These are phyloP conservation scores for Oxytropis ochrocephala DNA, from an alignment of 306 rosid genomes.

Conservation along the genomic window DNA sequence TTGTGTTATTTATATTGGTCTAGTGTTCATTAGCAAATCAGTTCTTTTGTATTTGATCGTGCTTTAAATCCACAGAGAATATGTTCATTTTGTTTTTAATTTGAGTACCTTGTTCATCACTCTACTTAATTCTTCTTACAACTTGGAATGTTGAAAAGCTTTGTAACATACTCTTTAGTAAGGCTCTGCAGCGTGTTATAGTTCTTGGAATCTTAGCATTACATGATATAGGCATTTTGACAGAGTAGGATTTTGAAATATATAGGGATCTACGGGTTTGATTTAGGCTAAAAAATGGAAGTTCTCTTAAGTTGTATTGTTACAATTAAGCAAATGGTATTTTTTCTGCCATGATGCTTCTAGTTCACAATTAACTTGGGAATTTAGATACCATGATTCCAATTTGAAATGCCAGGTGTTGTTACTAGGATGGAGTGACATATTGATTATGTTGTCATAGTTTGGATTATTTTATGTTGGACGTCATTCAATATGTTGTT, in stretches of 20 bases:
- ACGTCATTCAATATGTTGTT: neutral
- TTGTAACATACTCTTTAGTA: neutral
- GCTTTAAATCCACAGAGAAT: neutral
- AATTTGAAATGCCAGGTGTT: neutral
- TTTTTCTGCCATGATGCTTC: neutral
- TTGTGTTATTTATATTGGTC: too few relatives aligned
- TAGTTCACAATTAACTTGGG: neutral
- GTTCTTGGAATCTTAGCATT: neutral
- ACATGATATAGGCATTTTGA: neutral
- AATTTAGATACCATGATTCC: neutral
- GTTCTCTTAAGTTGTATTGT: neutral
- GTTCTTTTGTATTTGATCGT: neutral
- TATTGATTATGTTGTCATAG: neutral
- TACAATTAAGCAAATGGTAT: constrained; percentile 2
- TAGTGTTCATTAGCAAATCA: too few relatives aligned
- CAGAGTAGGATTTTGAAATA: neutral
- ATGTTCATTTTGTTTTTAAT: neutral
- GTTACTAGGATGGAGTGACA: constrained; percentile 1
- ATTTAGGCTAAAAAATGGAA: neutral
- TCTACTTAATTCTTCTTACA: neutral
- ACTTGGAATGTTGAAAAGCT: neutral
- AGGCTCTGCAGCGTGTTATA: neutral
- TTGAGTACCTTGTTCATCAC: neutral
- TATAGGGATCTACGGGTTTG: neutral
- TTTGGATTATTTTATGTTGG: constrained; percentile 7